Evolutionary conservation across 441 rosid species (phyloP).

Genomic region (Kokia cookei): DNA sequence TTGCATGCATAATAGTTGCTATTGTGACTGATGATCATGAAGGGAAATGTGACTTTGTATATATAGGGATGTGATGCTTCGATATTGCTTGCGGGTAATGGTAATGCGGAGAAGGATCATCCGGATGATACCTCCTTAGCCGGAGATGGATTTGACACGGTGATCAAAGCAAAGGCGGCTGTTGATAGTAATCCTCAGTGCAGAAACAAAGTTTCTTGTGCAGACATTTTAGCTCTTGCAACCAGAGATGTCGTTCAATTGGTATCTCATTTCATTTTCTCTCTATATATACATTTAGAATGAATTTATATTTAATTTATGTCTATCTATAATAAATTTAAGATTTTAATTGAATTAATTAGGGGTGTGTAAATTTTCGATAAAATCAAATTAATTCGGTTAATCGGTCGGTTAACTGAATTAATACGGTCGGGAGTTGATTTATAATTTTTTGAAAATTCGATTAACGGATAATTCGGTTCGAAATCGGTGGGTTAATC

Average conservation of each 20-base stretch:
- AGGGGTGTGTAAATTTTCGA: no score
- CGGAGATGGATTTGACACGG: slow-evolving; percentile 41
- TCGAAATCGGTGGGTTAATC: no score
- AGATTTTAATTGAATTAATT: no score
- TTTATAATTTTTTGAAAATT: no score
- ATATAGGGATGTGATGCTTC: slow-evolving; percentile 36
- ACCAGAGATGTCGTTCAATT: slow-evolving; percentile 47
- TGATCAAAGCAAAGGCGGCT: slow-evolving; percentile 49
- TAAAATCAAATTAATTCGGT: no score
- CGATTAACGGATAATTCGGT: no score
- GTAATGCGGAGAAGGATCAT: slow-evolving; percentile 23
- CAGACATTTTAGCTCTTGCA: slow-evolving; percentile 55
- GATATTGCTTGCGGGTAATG: slow-evolving; percentile 14
- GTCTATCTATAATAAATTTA: no score
- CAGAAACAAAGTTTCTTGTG: slow-evolving; percentile 59
- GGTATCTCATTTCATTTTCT: slow-evolving; percentile 9
- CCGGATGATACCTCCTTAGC: slow-evolving; percentile 26
- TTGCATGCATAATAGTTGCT: neutral
- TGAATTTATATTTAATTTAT: no score
- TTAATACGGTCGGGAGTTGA: no score
- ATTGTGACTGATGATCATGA: neutral
- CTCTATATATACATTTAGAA: no score
- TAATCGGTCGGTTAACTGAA: no score
- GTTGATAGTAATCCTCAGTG: slow-evolving; percentile 40
- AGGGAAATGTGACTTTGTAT: neutral